A percentile compares a stretch with the other conserved stretches of the same genome.
Evolutionary conservation across 495 filamentous ascomycete genomes (phyloP).

Genomic region (Podospora fimiseda): DNA sequence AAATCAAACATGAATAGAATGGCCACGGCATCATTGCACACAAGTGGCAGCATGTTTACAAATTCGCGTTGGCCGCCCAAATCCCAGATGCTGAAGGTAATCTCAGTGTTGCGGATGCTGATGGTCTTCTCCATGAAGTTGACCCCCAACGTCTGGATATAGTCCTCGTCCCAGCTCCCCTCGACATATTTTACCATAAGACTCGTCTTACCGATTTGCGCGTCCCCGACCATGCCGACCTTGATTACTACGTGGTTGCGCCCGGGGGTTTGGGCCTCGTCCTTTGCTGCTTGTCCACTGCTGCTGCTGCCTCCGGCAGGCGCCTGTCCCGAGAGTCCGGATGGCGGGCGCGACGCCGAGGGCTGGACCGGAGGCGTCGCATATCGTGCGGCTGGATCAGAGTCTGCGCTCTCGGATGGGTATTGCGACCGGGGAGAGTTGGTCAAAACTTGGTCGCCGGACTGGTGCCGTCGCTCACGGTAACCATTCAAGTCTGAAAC

Average conservation of each 20-base stretch:
- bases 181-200: slow-evolving; percentile 99
- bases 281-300: slow-evolving; percentile 26
- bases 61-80: slow-evolving; percentile 96
- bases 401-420: slow-evolving; percentile 27
- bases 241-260: slow-evolving; percentile 96
- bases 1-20: slow-evolving; percentile 99
- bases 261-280: slow-evolving; percentile 40
- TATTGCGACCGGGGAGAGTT: slow-evolving; percentile 24
- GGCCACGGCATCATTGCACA: slow-evolving; percentile 97
- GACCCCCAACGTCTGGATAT: slow-evolving; percentile 96
- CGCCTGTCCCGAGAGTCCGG: slow-evolving; percentile 41
- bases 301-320: slow-evolving; percentile 24
- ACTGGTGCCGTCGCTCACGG: slow-evolving; percentile 29
- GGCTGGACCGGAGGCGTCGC: slow-evolving; percentile 34
- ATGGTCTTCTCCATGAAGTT: slow-evolving; percentile 99
- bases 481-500: slow-evolving; percentile 16
- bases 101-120: slow-evolving; percentile 98
- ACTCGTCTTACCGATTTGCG: slow-evolving; percentile 97
- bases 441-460: slow-evolving; percentile 34
- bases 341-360: slow-evolving; percentile 43
- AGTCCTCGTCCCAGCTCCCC: slow-evolving; percentile 98
- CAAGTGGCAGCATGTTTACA: slow-evolving; percentile 97
- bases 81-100: slow-evolving; percentile 99
- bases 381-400: slow-evolving; percentile 35
- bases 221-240: slow-evolving; percentile 98